phyloP scores from a whole-genome alignment of 441 rosid genomes.

The Pelargonium myrrhifolium region DNA sequence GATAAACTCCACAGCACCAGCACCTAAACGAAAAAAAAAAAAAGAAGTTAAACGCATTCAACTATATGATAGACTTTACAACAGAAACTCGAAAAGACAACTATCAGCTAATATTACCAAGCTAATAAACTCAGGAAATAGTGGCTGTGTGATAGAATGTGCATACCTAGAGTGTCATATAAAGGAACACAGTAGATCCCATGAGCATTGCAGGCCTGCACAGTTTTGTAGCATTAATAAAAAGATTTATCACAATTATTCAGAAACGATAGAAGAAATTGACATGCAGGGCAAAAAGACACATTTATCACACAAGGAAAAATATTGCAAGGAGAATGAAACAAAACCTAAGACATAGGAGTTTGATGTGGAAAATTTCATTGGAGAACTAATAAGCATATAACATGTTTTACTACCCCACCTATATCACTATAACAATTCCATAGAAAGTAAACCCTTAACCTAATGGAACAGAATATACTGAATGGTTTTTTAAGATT shows the following conservation, averaged over 20 bases:
- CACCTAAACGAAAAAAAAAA: slow-evolving; percentile 39
- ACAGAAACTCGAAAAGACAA: not conserved
- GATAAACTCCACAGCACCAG: slow-evolving; percentile 81
- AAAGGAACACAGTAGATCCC: slow-evolving; percentile 89
- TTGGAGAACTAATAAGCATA: not conserved
- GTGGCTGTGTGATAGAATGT: slow-evolving; percentile 14
- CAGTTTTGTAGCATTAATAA: slow-evolving; percentile 17
- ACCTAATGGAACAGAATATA: not conserved
- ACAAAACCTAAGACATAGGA: not conserved
- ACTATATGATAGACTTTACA: not conserved
- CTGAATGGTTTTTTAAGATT: not conserved
- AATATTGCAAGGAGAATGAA: not conserved
- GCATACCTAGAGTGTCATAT: slow-evolving; percentile 85
- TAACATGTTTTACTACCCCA: not conserved
- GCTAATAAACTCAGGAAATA: not conserved
- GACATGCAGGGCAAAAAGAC: not conserved
- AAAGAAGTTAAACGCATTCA: slow-evolving; percentile 9
- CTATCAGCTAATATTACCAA: not conserved
- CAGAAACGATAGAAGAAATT: slow-evolving; percentile 1
- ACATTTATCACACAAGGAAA: not conserved
- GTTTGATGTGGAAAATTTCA: not conserved
- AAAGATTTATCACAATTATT: not conserved
- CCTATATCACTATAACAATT: too few relatives aligned
- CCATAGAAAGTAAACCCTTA: not conserved
- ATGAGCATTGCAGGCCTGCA: slow-evolving; percentile 97